Percentiles rank a stretch among this genome's conserved stretches.
phyloP scores from a whole-genome alignment of 1,139 yeast genomes.

The Sugiyamaella xylanicola region DNA sequence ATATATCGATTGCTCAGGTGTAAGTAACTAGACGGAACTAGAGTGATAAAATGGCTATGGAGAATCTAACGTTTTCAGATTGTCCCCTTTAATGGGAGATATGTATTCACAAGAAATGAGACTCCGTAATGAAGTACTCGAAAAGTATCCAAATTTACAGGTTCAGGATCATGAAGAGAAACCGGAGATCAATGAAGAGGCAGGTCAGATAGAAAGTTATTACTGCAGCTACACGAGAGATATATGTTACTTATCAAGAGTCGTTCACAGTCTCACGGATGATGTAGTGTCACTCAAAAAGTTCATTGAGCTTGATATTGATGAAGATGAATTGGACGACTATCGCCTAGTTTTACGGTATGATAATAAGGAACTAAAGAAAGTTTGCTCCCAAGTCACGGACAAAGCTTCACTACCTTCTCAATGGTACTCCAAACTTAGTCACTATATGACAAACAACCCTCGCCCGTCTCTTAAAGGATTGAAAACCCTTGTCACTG shows the following conservation, averaged over 20 bases:
- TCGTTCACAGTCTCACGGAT: conserved; percentile 29
- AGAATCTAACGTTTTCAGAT: conserved; percentile 20
- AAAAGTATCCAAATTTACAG: conserved; percentile 27
- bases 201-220: conserved; percentile 26
- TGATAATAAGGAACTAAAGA: conserved; percentile 25
- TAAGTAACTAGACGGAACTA: conserved; percentile 18
- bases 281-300: conserved; percentile 48
- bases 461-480: conserved; percentile 53
- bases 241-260: conserved; percentile 36
- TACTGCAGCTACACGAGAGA: conserved; percentile 36
- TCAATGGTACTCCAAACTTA: conserved; percentile 56
- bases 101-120: conserved; percentile 32
- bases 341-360: conserved; percentile 24
- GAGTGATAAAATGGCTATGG: not conserved
- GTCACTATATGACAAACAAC: conserved; percentile 46
- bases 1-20: conserved; percentile 34
- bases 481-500: conserved; percentile 51
- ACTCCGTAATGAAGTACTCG: conserved; percentile 28
- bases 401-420: conserved; percentile 41
- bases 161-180: conserved; percentile 8
- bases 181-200: conserved; percentile 24
- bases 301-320: conserved; percentile 43
- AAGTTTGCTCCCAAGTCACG: conserved; percentile 17
- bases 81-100: conserved; percentile 17
- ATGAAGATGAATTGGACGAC: conserved; percentile 20